A percentile compares a stretch with the other conserved stretches of the same genome.
Evolutionary conservation across 2,329 filamentous ascomycete species (phyloP).

Genomic region (Sporothrix dimorphospora): DNA sequence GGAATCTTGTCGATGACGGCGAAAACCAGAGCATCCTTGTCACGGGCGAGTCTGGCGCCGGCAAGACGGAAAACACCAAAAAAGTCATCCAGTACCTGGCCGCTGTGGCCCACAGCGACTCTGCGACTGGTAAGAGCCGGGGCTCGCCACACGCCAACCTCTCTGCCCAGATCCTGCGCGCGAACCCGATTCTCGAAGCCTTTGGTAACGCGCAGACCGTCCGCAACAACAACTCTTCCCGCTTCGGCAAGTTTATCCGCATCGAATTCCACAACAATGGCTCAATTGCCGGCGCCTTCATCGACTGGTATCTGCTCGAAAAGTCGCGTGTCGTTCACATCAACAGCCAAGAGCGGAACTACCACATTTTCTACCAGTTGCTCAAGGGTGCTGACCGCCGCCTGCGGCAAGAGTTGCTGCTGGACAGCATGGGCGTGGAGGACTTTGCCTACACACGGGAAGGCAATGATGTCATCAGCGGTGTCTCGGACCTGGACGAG

Average conservation of each 20-base stretch:
- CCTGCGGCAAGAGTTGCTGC: constrained; percentile 75
- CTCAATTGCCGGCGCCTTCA: constrained; percentile 92
- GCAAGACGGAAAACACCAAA: constrained; percentile 99
- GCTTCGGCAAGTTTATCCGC: constrained; percentile 97
- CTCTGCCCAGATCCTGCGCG: constrained; percentile 92
- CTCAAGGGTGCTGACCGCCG: constrained; percentile 76
- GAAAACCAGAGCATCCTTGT: constrained; percentile 97
- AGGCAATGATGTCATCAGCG: constrained; percentile 88
- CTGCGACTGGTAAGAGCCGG: constrained; percentile 61
- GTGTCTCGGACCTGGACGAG: constrained; percentile 87
- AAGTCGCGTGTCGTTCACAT: constrained; percentile 96
- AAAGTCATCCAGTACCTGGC: constrained; percentile 99
- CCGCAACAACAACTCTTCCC: constrained; percentile 96
- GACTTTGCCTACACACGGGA: constrained; percentile 91
- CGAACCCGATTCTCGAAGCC: constrained; percentile 95
- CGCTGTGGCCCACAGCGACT: constrained; percentile 85
- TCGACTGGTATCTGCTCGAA: constrained; percentile 97
- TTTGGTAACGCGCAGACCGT: constrained; percentile 99
- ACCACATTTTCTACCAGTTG: constrained; percentile 97
- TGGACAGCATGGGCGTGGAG: constrained; percentile 74
- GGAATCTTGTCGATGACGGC: constrained; percentile 92
- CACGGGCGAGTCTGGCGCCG: constrained; percentile 95
- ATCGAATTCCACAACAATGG: constrained; percentile 91
- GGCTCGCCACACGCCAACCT: constrained; percentile 72
- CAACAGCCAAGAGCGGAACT: constrained; percentile 87